Evolutionary conservation across 257 asterid species (phyloP), one percentile per base, ranked within the genome.

Genomic region (Solanum chaucha): DNA sequence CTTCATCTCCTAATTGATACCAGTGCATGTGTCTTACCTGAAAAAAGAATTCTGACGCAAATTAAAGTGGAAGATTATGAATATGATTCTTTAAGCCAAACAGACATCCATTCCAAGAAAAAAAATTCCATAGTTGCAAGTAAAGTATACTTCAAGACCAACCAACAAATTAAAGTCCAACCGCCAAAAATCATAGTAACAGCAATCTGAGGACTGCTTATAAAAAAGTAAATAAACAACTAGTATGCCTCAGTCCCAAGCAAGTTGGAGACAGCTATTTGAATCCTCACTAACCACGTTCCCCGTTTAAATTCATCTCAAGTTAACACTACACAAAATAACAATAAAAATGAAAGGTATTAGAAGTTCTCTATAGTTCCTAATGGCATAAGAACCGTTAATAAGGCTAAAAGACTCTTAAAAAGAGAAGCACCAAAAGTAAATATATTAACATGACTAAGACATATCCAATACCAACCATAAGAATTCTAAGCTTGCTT

Each of bases 21-120:
- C 99, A 96, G 64, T 96, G 98, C 95, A 95, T 89, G 92, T 97
- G 99, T 87, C 93, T 97, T 87, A 97, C 98, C 99, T 97, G 94
- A 6, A 82, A 88, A 90, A 38, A 87, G 55, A 87, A n/a, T 55
- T 85, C 84, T 84, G n/a, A 34, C 5, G 24, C 35, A 17, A 40
- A 51, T 36, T 36, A 36, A 82, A 17, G 6, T 20, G 41, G 32
- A 70, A 87, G 19, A 19, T 28, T 46, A 46, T 26, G 67, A 80
- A 46, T 44, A 78, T 44, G 40, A 78, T 80, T 26, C 67, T 48
- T 44, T 28, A 26, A 80, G 40, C 40, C 65, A 46, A 8, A 80
- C 38, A 80, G 3, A 15, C 84, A 44, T 22, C 24, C 40, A 44
- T 26, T 80, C 84, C 26, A 46, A 80, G 84, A 10, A 44, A 15